Evolutionary conservation across 2,329 filamentous ascomycete genomes (phyloP), one percentile per base, ranked within the genome.

Genomic region (Xylariaceae sp.): DNA sequence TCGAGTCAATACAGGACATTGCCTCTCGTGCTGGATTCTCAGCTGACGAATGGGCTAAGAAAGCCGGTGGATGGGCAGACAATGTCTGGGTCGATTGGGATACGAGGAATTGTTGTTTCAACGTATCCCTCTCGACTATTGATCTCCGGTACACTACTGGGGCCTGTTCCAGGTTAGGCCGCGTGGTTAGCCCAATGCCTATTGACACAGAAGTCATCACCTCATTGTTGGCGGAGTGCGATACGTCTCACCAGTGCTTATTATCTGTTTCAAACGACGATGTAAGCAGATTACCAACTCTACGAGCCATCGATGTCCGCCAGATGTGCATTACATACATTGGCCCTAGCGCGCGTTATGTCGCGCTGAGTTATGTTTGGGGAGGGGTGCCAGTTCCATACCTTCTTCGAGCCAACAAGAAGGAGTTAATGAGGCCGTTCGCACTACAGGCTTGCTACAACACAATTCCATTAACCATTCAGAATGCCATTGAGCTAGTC

Each of bases 341-440:
- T 3, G 3, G 6, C 9, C 21, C 19, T 1, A 26, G n/a, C 4
- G 24, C 26, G 7, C 36, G 14, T 14, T 52, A 52, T 19, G 19
- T 52, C 2, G 31, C 49, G 1, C 23, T 52, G 11, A 52, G 49
- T 23, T 52, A 52, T 14, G 39, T 52, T 2, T 52, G 49, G 49
- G 49, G 49, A 14, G 17, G 9, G 9, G n/a, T 12, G 4, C 3
- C 39, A 2, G 12, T 16, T 12, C 8, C 14, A n/a, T 4, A 16
- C 3, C 49, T 39, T 16, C 2, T 31, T 14, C 19, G 8, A 14
- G 31, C 8, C 9, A 53, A 53, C 16, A 53, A 37, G 17, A 21
- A 23, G 6, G 23, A 45, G 17, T 12, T 53, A 2, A 46, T 53
- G 49, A 37, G 2, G 9, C 49, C 40, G 1, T 2, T 9, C 9